Evolutionary conservation across 2,329 filamentous ascomycete genomes (phyloP).

Genomic region (Dactylellina sp.): DNA sequence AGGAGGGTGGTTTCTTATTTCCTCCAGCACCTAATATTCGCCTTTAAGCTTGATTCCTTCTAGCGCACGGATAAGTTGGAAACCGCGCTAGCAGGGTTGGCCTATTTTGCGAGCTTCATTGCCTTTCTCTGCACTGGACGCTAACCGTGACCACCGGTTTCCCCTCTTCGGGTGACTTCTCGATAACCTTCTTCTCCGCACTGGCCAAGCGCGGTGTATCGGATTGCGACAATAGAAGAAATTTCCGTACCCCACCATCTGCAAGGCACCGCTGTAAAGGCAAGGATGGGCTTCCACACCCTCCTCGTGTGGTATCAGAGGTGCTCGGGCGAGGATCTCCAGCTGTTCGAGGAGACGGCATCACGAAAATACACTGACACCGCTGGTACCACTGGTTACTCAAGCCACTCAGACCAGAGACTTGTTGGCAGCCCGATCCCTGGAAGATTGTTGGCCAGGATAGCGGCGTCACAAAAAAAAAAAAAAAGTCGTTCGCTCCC

Average conservation of each 20-base stretch:
- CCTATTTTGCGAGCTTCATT: background rate
- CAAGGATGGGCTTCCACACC: constrained; percentile 49
- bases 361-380: constrained; percentile 13
- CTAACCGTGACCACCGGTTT: constrained; percentile 21
- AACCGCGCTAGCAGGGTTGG: constrained; percentile 42
- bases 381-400: constrained; percentile 35
- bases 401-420: constrained; percentile 21
- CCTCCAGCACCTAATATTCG: constrained; percentile 39
- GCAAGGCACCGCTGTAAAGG: constrained; percentile 55
- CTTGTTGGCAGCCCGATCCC: constrained; percentile 1
- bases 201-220: constrained; percentile 44
- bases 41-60: constrained; percentile 38
- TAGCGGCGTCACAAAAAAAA: constrained; percentile 25
- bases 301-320: constrained; percentile 11
- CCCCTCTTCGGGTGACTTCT: constrained; percentile 29
- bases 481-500: no score
- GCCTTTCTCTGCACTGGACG: constrained; percentile 1
- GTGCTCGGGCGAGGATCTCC: constrained; percentile 35
- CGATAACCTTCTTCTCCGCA: constrained; percentile 48
- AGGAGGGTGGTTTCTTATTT: constrained; percentile 21
- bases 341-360: constrained; percentile 15
- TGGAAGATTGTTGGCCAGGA: constrained; percentile 11
- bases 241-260: constrained; percentile 55
- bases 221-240: constrained; percentile 54
- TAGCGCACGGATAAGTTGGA: constrained; percentile 51